These are phyloP conservation scores for Aspergillus tamarii DNA, from an alignment of 2,329 filamentous ascomycete genomes.

Conservation along the genomic window DNA sequence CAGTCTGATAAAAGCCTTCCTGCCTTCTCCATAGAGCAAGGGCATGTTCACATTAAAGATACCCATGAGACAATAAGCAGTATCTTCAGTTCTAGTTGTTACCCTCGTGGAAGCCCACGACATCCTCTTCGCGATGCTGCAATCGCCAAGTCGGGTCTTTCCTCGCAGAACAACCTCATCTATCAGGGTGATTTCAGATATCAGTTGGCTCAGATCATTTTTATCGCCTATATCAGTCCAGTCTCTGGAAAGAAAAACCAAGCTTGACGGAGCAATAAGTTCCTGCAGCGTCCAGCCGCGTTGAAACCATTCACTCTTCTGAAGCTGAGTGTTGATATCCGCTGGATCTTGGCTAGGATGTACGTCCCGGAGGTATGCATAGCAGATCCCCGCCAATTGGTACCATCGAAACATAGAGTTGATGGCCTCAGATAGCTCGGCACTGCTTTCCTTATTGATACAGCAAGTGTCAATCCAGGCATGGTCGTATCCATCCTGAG, in stretches of 20 bases:
- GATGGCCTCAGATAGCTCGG: constrained; percentile 23
- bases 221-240: constrained; percentile 7
- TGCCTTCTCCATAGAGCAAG: constrained; percentile 5
- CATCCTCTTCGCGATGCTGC: constrained; percentile 6
- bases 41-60: constrained; percentile 10
- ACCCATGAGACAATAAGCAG: constrained; percentile 7
- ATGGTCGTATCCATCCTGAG: background rate
- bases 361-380: constrained; percentile 22
- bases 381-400: constrained; percentile 18
- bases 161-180: background rate
- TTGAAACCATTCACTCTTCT: constrained; percentile 25
- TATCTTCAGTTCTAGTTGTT: constrained; percentile 6
- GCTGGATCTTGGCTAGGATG: background rate
- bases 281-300: constrained; percentile 35
- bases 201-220: background rate
- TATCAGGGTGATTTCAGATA: background rate
- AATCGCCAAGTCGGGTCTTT: background rate
- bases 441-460: constrained; percentile 3
- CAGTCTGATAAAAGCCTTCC: constrained; percentile 1
- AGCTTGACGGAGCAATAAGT: constrained; percentile 27
- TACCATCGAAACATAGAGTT: constrained; percentile 28
- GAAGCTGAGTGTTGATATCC: background rate
- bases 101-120: constrained; percentile 4
- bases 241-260: constrained; percentile 22
- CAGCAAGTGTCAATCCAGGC: background rate